Evolutionary conservation across 2,329 filamentous ascomycete species (phyloP).

Genomic region (Colletotrichum tamarilloi): DNA sequence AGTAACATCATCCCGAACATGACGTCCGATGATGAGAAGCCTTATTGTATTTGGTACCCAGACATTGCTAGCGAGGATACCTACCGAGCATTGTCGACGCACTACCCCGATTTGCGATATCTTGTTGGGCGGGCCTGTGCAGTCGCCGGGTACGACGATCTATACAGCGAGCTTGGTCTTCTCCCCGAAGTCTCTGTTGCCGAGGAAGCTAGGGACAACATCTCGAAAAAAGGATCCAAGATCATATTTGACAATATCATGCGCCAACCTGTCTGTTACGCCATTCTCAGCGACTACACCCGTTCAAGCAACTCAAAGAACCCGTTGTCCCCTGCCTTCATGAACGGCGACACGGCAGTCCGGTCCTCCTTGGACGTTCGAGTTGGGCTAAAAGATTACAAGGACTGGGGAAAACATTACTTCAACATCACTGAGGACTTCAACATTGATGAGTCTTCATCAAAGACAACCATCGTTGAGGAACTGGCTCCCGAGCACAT

Average conservation of each 20-base stretch:
- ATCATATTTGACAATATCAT: constrained; percentile 49
- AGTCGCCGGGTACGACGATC: constrained; percentile 47
- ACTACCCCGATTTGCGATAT: constrained; percentile 49
- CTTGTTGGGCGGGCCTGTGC: constrained; percentile 54
- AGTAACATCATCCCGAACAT: constrained; percentile 46
- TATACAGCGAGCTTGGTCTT: constrained; percentile 50
- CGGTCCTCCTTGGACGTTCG: constrained; percentile 22
- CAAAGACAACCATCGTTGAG: constrained; percentile 32
- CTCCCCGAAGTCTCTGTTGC: constrained; percentile 52
- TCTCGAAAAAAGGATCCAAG: constrained; percentile 39
- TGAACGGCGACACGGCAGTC: constrained; percentile 51
- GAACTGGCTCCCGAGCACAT: neutral
- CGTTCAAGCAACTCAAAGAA: constrained; percentile 34
- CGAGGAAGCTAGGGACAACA: constrained; percentile 48
- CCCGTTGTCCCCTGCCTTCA: constrained; percentile 33
- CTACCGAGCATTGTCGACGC: constrained; percentile 45
- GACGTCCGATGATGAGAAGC: constrained; percentile 38
- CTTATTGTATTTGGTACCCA: constrained; percentile 57
- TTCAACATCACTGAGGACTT: constrained; percentile 46
- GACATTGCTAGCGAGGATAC: constrained; percentile 49
- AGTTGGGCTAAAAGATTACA: constrained; percentile 10
- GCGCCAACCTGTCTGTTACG: constrained; percentile 40
- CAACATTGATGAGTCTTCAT: constrained; percentile 38
- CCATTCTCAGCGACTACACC: constrained; percentile 51
- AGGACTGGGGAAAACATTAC: constrained; percentile 15